Conservation (phyloP, 2,329 filamentous ascomycete genomes). For the Calonectria hongkongensis region DNA sequence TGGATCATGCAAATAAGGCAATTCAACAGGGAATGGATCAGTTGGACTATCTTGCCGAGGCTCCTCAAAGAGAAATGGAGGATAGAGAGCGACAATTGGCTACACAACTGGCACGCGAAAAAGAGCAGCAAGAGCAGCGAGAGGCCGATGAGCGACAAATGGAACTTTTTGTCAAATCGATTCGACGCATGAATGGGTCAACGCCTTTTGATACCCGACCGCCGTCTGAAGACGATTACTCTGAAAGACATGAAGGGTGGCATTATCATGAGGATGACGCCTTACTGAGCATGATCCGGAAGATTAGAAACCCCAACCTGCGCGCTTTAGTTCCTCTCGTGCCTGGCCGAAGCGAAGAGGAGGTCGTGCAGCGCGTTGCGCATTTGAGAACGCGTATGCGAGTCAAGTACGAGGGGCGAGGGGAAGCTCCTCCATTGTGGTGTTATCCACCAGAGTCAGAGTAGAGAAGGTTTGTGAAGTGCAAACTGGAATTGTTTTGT, state of each 20-base stretch:
- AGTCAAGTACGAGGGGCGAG: slow-evolving; percentile 45
- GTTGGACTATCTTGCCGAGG: slow-evolving; percentile 29
- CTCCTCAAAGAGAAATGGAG: slow-evolving; percentile 27
- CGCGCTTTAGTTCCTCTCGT: slow-evolving; percentile 40
- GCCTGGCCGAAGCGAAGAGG: slow-evolving; percentile 42
- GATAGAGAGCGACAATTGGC: slow-evolving; percentile 36
- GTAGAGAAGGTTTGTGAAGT: slow-evolving; percentile 21
- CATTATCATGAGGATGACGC: slow-evolving; percentile 52
- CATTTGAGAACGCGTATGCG: slow-evolving; percentile 49
- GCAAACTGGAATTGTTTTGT: slow-evolving; percentile 12
- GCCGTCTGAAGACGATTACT: slow-evolving; percentile 42
- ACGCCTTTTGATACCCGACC: slow-evolving; percentile 10
- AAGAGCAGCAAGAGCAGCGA: slow-evolving; percentile 17
- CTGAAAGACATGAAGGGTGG: slow-evolving; percentile 52
- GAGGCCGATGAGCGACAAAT: slow-evolving; percentile 28
- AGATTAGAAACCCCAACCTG: slow-evolving; percentile 39
- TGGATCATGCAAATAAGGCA: not conserved
- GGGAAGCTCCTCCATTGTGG: slow-evolving; percentile 52
- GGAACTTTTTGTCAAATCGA: slow-evolving; percentile 40
- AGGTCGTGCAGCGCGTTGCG: slow-evolving; percentile 48
- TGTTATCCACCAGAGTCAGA: slow-evolving; percentile 45
- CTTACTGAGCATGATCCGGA: slow-evolving; percentile 52
- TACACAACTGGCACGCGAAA: not conserved
- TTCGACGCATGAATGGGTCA: slow-evolving; percentile 28
- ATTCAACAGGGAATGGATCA: slow-evolving; percentile 40